These are phyloP conservation scores for Rhizophagus prolifer DNA, from an alignment of 192 early-diverging fungal species.

Conservation along the genomic window DNA sequence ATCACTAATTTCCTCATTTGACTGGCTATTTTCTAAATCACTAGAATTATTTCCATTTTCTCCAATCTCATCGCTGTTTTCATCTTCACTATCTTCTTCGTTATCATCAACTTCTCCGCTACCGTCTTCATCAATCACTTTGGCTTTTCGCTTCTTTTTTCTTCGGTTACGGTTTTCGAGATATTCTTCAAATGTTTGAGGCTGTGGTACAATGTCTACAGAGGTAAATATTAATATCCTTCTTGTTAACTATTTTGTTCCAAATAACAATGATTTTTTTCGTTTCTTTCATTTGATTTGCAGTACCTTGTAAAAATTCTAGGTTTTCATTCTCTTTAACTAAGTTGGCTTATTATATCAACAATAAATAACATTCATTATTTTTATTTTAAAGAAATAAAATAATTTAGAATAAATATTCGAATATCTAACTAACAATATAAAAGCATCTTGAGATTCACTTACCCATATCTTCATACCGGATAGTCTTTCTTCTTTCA, in stretches of 20 bases:
- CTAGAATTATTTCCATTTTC: conserved; percentile 28
- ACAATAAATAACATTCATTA: neutral
- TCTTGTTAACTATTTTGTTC: neutral
- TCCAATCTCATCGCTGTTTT: conserved; percentile 34
- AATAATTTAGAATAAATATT: neutral
- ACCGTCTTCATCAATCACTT: neutral
- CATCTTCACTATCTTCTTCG: conserved; percentile 40
- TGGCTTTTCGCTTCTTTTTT: neutral
- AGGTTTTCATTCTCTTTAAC: conserved; percentile 40
- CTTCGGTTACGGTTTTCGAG: neutral
- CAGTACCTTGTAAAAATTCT: conserved; percentile 36
- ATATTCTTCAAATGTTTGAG: neutral
- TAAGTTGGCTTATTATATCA: conserved; percentile 29
- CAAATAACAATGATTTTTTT: neutral
- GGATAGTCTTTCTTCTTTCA: conserved; percentile 71
- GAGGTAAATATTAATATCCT: neutral
- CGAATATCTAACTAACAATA: neutral
- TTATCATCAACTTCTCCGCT: conserved; percentile 31
- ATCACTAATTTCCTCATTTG: neutral
- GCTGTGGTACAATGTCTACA: neutral
- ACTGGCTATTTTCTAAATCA: neutral
- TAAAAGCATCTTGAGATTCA: neutral
- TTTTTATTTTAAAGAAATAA: neutral
- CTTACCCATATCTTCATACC: conserved; percentile 73
- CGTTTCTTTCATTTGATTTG: neutral